phyloP scores from a whole-genome alignment of 2,329 filamentous ascomycete species.

The Colletotrichum sp. region DNA sequence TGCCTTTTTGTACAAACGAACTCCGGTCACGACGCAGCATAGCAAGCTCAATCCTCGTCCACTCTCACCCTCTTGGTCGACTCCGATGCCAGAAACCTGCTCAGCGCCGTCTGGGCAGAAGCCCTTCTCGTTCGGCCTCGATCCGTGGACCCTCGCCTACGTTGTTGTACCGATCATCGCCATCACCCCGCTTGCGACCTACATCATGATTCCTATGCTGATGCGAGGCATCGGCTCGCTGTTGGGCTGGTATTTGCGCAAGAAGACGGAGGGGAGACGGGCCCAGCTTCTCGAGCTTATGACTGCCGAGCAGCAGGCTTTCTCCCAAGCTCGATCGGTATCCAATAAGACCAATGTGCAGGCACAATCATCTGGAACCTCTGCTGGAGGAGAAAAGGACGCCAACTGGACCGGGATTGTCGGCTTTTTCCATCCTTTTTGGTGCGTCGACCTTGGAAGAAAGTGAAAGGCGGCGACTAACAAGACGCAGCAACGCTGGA shows the following conservation, averaged over 20 bases:
- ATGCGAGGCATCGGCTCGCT: conserved; percentile 43
- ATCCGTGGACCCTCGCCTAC: conserved; percentile 29
- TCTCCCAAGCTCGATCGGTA: conserved; percentile 28
- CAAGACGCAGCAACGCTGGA: conserved; percentile 77
- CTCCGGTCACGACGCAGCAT: background rate
- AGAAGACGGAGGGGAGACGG: conserved; percentile 67
- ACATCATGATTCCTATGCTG: conserved; percentile 40
- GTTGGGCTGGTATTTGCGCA: conserved; percentile 66
- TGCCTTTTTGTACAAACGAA: background rate
- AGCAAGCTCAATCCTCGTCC: background rate
- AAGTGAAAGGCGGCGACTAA: conserved; percentile 7
- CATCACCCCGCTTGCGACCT: conserved; percentile 28
- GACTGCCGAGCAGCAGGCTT: conserved; percentile 46
- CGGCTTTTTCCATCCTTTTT: conserved; percentile 98
- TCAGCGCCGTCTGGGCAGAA: conserved; percentile 29
- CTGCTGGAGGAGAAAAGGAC: conserved; percentile 46
- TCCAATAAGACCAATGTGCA: conserved; percentile 59
- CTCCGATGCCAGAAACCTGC: conserved; percentile 32
- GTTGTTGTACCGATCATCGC: conserved; percentile 26
- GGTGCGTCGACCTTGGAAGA: conserved; percentile 56
- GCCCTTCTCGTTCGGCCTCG: conserved; percentile 33
- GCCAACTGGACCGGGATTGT: conserved; percentile 83
- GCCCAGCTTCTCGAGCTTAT: conserved; percentile 60
- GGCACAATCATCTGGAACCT: conserved; percentile 2
- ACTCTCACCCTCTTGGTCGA: background rate